A percentile compares a stretch with the other conserved stretches of the same genome.
These are phyloP conservation scores for Akanthomyces muscarius DNA, from an alignment of 2,329 filamentous ascomycete genomes.

Conservation along the genomic window DNA sequence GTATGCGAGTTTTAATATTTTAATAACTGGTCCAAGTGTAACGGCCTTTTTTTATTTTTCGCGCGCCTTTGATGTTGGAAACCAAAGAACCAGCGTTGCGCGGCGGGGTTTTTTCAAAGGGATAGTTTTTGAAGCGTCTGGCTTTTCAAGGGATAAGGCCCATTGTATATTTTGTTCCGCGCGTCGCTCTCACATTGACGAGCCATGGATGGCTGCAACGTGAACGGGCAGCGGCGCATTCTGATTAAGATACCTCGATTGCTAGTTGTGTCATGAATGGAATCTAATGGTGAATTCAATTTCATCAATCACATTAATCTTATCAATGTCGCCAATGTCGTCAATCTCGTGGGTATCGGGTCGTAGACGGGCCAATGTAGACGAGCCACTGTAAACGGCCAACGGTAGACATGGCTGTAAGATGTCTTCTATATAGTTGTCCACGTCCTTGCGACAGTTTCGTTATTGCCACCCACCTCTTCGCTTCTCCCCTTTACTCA, in stretches of 20 bases:
- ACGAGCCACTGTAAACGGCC: too few species aligned
- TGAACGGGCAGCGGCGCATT: slow-evolving; percentile 23
- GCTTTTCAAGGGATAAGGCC: neutral
- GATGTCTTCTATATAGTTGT: too few species aligned
- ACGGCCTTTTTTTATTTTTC: neutral
- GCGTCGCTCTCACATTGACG: neutral
- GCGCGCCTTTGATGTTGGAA: slow-evolving; percentile 7
- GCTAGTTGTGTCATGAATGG: slow-evolving; percentile 5
- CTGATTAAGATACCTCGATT: slow-evolving; percentile 32
- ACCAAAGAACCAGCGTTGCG: neutral
- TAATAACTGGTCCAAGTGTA: neutral
- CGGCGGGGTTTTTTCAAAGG: too few species aligned
- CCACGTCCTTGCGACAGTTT: too few species aligned
- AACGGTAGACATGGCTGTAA: too few species aligned
- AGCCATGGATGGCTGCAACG: slow-evolving; percentile 12
- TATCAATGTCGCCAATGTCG: too few species aligned
- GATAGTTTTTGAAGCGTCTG: neutral
- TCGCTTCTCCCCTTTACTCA: slow-evolving; percentile 30
- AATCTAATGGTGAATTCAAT: too few species aligned
- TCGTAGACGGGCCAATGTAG: too few species aligned
- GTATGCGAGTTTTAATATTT: slow-evolving; percentile 1
- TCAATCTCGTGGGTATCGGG: too few species aligned
- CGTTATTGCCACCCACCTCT: slow-evolving; percentile 26
- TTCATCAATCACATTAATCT: too few species aligned
- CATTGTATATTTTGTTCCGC: slow-evolving; percentile 9